Conservation (phyloP, 2,329 filamentous ascomycete genomes). For the Fusarium praegraminearum region DNA sequence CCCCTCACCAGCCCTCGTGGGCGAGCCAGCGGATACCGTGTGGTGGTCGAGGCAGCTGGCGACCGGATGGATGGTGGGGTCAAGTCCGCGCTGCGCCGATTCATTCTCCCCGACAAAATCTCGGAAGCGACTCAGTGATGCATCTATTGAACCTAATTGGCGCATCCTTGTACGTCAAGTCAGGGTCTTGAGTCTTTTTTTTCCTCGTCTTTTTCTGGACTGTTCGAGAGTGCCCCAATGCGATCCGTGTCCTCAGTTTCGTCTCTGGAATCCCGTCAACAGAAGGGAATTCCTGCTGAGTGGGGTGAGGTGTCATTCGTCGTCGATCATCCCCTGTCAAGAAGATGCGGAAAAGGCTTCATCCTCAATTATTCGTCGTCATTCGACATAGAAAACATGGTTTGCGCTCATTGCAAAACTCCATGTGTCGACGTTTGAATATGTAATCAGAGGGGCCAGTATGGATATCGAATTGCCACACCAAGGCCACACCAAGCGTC, state of each 20-base stretch:
- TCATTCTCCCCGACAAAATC: constrained; percentile 47
- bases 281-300: constrained; percentile 30
- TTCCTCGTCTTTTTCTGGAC: constrained; percentile 29
- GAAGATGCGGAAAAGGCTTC: constrained; percentile 24
- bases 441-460: not conserved
- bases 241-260: constrained; percentile 15
- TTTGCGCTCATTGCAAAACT: constrained; percentile 15
- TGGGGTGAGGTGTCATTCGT: constrained; percentile 36
- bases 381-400: constrained; percentile 24
- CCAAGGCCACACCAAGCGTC: constrained; percentile 1
- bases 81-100: constrained; percentile 34
- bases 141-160: constrained; percentile 39
- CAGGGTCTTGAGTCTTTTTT: constrained; percentile 39
- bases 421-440: constrained; percentile 5
- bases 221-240: constrained; percentile 17
- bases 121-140: constrained; percentile 46
- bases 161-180: constrained; percentile 16
- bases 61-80: constrained; percentile 32
- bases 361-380: constrained; percentile 23
- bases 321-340: constrained; percentile 40
- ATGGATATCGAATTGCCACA: constrained; percentile 8
- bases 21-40: constrained; percentile 38
- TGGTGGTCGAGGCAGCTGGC: constrained; percentile 34
- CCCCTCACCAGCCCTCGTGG: constrained; percentile 39
- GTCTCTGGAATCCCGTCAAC: constrained; percentile 21